phyloP scores from a whole-genome alignment of 805 yeast species.

The Sungouiella blattae region DNA sequence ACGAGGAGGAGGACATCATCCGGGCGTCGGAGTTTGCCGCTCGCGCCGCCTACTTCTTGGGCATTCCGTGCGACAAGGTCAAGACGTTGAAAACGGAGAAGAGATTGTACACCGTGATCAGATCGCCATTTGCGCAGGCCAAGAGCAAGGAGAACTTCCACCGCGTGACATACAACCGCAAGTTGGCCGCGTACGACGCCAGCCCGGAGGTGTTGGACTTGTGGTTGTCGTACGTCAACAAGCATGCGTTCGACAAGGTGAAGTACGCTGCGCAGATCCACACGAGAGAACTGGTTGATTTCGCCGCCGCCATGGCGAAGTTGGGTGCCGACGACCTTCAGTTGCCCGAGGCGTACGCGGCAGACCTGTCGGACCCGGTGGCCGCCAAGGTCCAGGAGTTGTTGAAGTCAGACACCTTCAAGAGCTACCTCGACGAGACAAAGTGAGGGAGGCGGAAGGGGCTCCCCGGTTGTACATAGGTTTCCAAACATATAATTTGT shows the following conservation, averaged over 20 bases:
- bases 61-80: slow-evolving; percentile 81
- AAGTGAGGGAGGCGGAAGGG: not conserved
- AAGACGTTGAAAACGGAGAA: slow-evolving; percentile 63
- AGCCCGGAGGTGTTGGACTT: slow-evolving; percentile 80
- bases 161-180: slow-evolving; percentile 76
- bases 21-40: slow-evolving; percentile 81
- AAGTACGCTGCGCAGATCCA: slow-evolving; percentile 70
- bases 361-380: slow-evolving; percentile 42
- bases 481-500: too few relatives aligned
- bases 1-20: slow-evolving; percentile 64
- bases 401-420: slow-evolving; percentile 67
- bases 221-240: slow-evolving; percentile 72
- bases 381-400: slow-evolving; percentile 68
- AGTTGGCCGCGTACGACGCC: slow-evolving; percentile 76
- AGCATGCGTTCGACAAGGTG: slow-evolving; percentile 77
- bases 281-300: slow-evolving; percentile 39
- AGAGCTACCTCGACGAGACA: slow-evolving; percentile 42
- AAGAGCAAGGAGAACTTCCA: slow-evolving; percentile 92
- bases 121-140: slow-evolving; percentile 91
- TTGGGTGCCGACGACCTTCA: slow-evolving; percentile 24
- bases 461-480: slow-evolving; percentile 8
- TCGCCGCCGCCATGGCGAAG: slow-evolving; percentile 32
- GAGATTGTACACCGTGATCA: slow-evolving; percentile 90
- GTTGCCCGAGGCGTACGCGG: slow-evolving; percentile 31
- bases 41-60: slow-evolving; percentile 86